Conservation (phyloP, 768 basidiomycete species). For the Termitomyces bulborhizus region DNA sequence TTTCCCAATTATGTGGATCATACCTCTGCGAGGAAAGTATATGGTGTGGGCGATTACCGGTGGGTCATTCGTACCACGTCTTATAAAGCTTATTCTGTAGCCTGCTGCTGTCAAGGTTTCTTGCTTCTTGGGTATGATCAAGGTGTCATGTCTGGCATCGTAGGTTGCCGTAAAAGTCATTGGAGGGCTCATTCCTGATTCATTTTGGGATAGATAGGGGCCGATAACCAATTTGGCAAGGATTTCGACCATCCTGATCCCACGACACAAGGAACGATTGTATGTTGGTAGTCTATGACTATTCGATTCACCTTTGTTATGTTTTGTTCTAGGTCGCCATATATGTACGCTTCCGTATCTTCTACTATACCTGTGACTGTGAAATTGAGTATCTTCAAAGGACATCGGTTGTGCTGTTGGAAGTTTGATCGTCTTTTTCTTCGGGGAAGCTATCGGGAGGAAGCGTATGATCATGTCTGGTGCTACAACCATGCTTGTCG, state of each 20-base stretch:
- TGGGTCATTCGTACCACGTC: constrained; percentile 7
- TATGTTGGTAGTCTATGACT: constrained; percentile 12
- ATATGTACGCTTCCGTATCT: constrained; percentile 19
- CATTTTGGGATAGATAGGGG: constrained; percentile 24
- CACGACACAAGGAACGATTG: constrained; percentile 32
- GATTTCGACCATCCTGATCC: constrained; percentile 31
- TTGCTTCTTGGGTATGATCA: constrained; percentile 32
- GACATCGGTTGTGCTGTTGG: constrained; percentile 34
- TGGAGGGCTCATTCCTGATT: not conserved
- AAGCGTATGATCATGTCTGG: constrained; percentile 34
- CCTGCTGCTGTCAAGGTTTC: constrained; percentile 35
- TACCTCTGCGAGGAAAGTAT: constrained; percentile 28
- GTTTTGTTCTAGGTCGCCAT: constrained; percentile 19
- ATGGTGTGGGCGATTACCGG: constrained; percentile 35
- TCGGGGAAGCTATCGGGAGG: constrained; percentile 29
- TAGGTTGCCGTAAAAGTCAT: constrained; percentile 7
- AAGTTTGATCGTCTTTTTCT: constrained; percentile 30
- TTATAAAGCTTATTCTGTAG: constrained; percentile 12
- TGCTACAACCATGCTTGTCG: constrained; percentile 30
- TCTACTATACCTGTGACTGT: not conserved
- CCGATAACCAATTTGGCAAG: constrained; percentile 33
- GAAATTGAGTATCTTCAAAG: constrained; percentile 11
- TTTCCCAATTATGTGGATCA: constrained; percentile 24
- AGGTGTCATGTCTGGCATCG: constrained; percentile 37
- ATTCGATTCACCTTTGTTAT: not conserved